Conservation (phyloP, 371 early-diverging fungal species). For the Catenaria anguillulae region DNA sequence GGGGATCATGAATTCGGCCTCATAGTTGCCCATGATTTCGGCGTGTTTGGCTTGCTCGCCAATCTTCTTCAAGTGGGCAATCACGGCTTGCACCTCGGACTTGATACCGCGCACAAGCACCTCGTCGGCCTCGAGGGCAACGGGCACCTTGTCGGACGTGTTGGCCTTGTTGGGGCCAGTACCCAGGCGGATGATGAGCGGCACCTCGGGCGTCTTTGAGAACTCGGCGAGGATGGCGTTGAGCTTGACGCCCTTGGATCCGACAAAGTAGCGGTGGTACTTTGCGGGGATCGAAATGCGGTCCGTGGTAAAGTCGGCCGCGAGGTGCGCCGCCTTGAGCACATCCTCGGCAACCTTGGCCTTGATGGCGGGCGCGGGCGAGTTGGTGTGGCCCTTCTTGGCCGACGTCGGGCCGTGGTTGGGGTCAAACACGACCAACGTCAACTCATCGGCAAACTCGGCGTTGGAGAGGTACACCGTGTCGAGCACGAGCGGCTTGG, state of each 20-base stretch:
- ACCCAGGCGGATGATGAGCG: slow-evolving; percentile 17
- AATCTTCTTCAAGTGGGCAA: slow-evolving; percentile 43
- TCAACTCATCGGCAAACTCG: slow-evolving; percentile 42
- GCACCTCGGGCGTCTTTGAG: slow-evolving; percentile 12
- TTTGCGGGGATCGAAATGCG: slow-evolving; percentile 44
- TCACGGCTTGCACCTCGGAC: slow-evolving; percentile 53
- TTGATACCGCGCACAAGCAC: slow-evolving; percentile 67
- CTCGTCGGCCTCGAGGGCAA: slow-evolving; percentile 30
- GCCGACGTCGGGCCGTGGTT: slow-evolving; percentile 28
- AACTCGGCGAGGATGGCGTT: slow-evolving; percentile 35
- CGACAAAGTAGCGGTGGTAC: slow-evolving; percentile 62
- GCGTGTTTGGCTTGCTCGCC: slow-evolving; percentile 50
- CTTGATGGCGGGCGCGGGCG: slow-evolving; percentile 9
- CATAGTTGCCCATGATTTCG: slow-evolving; percentile 50
- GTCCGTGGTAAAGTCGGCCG: slow-evolving; percentile 49
- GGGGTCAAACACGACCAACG: slow-evolving; percentile 51
- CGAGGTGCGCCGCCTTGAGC: not conserved
- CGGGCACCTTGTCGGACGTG: slow-evolving; percentile 9
- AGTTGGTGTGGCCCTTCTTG: slow-evolving; percentile 32
- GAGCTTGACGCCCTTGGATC: slow-evolving; percentile 53
- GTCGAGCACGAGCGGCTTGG: slow-evolving; percentile 31
- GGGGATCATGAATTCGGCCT: slow-evolving; percentile 51
- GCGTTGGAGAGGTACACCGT: slow-evolving; percentile 52
- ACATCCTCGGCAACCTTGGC: not conserved
- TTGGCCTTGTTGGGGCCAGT: slow-evolving; percentile 22